Base-by-base conservation (phyloP, 441 rosid species). In the Mallotus repandus region DNA sequence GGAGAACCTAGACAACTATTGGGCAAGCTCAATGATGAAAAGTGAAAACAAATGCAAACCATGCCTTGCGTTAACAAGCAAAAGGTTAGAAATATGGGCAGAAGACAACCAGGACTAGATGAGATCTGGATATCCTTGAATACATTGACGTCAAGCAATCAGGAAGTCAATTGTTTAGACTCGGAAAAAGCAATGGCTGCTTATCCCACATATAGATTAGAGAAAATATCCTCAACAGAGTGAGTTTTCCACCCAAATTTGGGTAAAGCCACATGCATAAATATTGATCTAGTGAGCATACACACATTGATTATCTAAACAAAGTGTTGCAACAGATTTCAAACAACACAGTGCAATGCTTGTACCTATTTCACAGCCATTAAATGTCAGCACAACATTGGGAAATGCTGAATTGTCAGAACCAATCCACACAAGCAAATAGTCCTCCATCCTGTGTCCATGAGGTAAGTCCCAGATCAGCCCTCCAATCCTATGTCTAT, bases 341-440 rank as follows among this genome's bases (percentile, higher is more conserved):
- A 25, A 25, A 25, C 29, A 25, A 25, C 29, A 59, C 32, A 64
- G 38, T 64, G 25, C 57, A 76, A 76, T 41, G 58, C 54, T 69
- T 65, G 35, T 87, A 92, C 99, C 97, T 86, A 92, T 82, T 80
- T 90, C 98, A 72, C 91, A 92, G 63, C 88, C 78, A 82, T 86
- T 95, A 78, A 86, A 95, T 71, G 94, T 91, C 63, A 91, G 77
- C 49, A 95, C 96, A 72, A 88, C 83, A 77, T 91, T 95, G 57
- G 88, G 83, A 70, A 92, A 93, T 38, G 99, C 98, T 80, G 96
- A 74, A 90, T 72, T 86, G 63, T 83, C 91, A 25, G 89, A 81
- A 68, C 96, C 98, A 50, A 95, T 81, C 94, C 95, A 95, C 69
- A 88, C 86, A 75, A 95, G 86, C 74, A 85, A 66, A 87, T 79